A percentile compares a stretch with the other conserved stretches of the same genome.
These are phyloP conservation scores for Talaromyces sp. DNA, from an alignment of 2,329 filamentous ascomycete genomes.

Conservation along the genomic window DNA sequence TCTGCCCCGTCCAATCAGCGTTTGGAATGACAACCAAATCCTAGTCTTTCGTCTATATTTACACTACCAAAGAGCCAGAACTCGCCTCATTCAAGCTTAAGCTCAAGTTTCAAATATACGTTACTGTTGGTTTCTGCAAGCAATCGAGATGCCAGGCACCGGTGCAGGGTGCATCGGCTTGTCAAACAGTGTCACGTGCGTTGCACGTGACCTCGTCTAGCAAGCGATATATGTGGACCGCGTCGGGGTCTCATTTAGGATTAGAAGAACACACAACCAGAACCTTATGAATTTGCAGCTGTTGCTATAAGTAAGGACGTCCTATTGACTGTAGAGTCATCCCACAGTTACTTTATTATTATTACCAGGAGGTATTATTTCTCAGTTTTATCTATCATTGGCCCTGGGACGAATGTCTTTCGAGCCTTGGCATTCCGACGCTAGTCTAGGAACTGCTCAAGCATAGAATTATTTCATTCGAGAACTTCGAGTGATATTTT, in stretches of 20 bases:
- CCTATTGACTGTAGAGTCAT: too few species aligned
- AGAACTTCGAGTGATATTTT: neutral
- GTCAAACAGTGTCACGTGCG: too few species aligned
- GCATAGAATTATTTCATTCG: neutral
- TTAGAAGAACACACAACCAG: too few species aligned
- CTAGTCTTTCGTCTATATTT: neutral
- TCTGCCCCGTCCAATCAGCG: neutral
- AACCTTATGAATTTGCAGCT: too few species aligned
- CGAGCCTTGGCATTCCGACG: neutral
- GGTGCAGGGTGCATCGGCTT: too few species aligned
- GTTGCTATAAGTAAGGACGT: too few species aligned
- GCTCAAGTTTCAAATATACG: neutral
- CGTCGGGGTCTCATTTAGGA: too few species aligned
- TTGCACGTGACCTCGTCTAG: too few species aligned
- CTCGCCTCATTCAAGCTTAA: neutral
- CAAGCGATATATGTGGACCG: too few species aligned
- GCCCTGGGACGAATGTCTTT: neutral
- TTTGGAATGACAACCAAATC: neutral
- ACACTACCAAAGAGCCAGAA: neutral
- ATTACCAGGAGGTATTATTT: neutral
- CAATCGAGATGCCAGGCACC: too few species aligned
- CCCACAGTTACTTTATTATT: too few species aligned
- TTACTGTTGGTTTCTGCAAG: too few species aligned
- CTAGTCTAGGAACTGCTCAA: neutral
- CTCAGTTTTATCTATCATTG: neutral